Percentiles rank a stretch among this genome's conserved stretches.
Conservation (phyloP, 2,329 filamentous ascomycete genomes). For the Mycosphaerella sp. region DNA sequence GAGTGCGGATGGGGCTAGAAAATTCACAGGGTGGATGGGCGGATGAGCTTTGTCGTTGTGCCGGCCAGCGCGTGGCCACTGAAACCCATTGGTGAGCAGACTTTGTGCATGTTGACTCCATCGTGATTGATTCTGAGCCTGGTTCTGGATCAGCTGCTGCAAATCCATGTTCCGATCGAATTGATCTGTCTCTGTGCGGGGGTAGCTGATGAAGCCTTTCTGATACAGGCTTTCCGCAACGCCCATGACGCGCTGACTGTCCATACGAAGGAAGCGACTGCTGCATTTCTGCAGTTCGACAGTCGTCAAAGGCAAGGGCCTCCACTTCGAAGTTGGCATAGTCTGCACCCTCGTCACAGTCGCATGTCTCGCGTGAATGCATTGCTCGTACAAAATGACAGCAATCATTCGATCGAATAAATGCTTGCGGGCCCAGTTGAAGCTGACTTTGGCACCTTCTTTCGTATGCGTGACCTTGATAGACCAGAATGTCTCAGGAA, state of each 20-base stretch:
- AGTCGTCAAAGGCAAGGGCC: constrained; percentile 86
- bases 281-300: constrained; percentile 96
- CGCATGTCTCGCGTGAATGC: constrained; percentile 67
- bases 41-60: constrained; percentile 97
- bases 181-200: constrained; percentile 91
- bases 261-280: constrained; percentile 81
- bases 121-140: constrained; percentile 59
- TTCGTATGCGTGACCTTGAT: constrained; percentile 78
- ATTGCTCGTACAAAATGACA: constrained; percentile 77
- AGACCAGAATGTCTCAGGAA: constrained; percentile 85
- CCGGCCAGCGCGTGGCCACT: constrained; percentile 71
- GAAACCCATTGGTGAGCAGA: constrained; percentile 69
- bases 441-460: constrained; percentile 72
- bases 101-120: constrained; percentile 79
- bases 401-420: constrained; percentile 84
- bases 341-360: constrained; percentile 79
- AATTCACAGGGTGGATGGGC: constrained; percentile 93
- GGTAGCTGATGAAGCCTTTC: constrained; percentile 94
- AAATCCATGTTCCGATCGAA: constrained; percentile 90
- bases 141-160: constrained; percentile 71
- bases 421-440: constrained; percentile 73
- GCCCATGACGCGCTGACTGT: constrained; percentile 82
- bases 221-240: constrained; percentile 83
- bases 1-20: constrained; percentile 58
- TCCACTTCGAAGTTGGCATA: constrained; percentile 90